These are phyloP conservation scores for Fusarium albidum DNA, from an alignment of 2,329 filamentous ascomycete species.

Conservation along the genomic window DNA sequence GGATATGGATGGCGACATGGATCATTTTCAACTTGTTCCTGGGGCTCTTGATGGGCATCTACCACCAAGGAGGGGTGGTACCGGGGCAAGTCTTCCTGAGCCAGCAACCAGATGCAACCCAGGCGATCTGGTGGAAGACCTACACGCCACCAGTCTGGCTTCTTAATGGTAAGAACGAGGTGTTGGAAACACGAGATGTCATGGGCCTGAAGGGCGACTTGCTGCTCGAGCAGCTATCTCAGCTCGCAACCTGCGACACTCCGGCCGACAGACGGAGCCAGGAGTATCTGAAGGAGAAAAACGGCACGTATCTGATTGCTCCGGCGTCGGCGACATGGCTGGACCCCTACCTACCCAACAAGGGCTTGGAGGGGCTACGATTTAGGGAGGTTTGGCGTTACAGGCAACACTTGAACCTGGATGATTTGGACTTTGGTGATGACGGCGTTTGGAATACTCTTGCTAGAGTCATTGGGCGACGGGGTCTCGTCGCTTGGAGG, in stretches of 20 bases:
- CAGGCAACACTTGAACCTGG: conserved; percentile 74
- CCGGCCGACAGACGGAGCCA: conserved; percentile 62
- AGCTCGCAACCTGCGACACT: conserved; percentile 69
- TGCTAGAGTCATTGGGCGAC: conserved; percentile 69
- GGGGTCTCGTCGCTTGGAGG: conserved; percentile 69
- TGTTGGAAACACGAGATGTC: conserved; percentile 74
- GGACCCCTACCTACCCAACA: conserved; percentile 68
- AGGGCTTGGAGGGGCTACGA: conserved; percentile 65
- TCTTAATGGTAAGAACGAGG: conserved; percentile 76
- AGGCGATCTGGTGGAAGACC: conserved; percentile 86
- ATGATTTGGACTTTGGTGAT: conserved; percentile 81
- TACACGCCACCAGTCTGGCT: conserved; percentile 85
- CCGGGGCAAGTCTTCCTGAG: conserved; percentile 79
- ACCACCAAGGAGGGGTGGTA: conserved; percentile 82
- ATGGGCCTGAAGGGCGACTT: conserved; percentile 73
- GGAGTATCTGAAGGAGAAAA: conserved; percentile 67
- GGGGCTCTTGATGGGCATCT: conserved; percentile 79
- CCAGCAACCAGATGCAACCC: conserved; percentile 71
- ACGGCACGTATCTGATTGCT: conserved; percentile 75
- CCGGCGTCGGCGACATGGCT: conserved; percentile 76
- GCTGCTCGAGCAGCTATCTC: conserved; percentile 66
- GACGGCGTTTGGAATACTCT: conserved; percentile 80
- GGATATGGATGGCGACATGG: conserved; percentile 70
- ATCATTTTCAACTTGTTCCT: conserved; percentile 73
- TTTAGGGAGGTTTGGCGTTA: conserved; percentile 78